Evolutionary conservation across 148 eudicot species (phyloP).

Genomic region (Chenopodium berlandieri): DNA sequence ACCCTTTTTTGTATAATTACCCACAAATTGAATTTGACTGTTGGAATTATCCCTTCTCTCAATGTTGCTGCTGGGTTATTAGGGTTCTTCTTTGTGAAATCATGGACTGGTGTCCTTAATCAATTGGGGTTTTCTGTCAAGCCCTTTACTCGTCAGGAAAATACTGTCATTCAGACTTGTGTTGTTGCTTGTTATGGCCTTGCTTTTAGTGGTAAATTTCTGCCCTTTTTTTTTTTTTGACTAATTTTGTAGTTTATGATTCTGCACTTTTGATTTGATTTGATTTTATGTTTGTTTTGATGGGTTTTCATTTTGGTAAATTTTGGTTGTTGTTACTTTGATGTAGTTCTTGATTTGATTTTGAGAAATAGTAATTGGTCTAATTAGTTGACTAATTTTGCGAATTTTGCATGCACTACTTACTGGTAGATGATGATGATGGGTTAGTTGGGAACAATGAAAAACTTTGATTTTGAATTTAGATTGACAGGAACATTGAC

Average conservation of each 20-base stretch:
- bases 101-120: conserved; percentile 58
- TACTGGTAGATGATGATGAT: background rate
- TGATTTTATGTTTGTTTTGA: background rate
- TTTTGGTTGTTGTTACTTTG: background rate
- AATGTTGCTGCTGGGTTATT: conserved; percentile 90
- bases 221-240: conserved; percentile 5
- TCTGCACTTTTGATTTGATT: background rate
- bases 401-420: background rate
- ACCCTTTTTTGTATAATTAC: conserved; percentile 75
- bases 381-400: conserved; percentile 8
- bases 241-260: background rate
- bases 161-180: conserved; percentile 89
- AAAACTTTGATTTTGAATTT: background rate
- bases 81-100: conserved; percentile 79
- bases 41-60: conserved; percentile 85
- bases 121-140: conserved; percentile 50
- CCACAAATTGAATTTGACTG: conserved; percentile 83
- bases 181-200: conserved; percentile 94
- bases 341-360: conserved; percentile 2
- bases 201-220: conserved; percentile 71
- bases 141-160: conserved; percentile 83
- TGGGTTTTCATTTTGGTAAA: background rate
- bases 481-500: background rate
- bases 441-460: background rate
- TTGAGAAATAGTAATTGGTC: background rate